Base-by-base conservation (phyloP, 805 yeast genomes). In the Monosporozyma yasuniensis region DNA sequence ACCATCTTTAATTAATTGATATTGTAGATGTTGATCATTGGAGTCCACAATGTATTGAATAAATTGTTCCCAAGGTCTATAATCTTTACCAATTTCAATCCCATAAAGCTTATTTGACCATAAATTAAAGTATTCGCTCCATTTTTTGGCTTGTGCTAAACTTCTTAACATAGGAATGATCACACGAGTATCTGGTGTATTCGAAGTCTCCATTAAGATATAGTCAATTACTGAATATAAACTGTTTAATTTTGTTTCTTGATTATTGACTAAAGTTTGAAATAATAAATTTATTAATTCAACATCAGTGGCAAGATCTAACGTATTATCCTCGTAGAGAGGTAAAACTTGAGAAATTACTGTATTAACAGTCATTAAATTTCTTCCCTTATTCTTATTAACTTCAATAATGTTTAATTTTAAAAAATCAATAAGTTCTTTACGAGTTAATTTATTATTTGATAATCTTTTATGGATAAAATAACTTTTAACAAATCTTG, bases 11-110 rank as follows among this genome's bases (percentile, higher is more conserved):
- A 63, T 42, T 18, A 58, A 27, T 42, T 52, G 48, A 22, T 49
- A 44, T 49, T 58, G 51, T 23, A 59, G 18, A n/a, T 35, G 42
- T 12, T 19, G 4, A 47, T 63, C 57, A 16, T 51, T 47, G 2
- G 60, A 54, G 6, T 56, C 50, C 3, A 55, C 54, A 3, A 62
- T 34, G 12, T 55, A 37, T 19, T 52, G 37, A 21, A 65, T 35
- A 16, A 60, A 59, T 10, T 54, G 47, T 6, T 46, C 37, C 69
- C 69, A 65, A 3, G 65, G 64, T 19, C 64, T 54, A 14, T 44
- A 45, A 44, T 61, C 65, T n/a, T 48, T 53, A 2, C 54, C 56
- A 9, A 50, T 53, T 4, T 47, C 42, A 16, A 47, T 14, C 2
- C 39, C 46, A 12, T 48, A 42, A 3, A 55, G 47, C 25, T 58